Conservation (phyloP, 352 stramenopile genomes). For the Globisporangium barbulae region DNA sequence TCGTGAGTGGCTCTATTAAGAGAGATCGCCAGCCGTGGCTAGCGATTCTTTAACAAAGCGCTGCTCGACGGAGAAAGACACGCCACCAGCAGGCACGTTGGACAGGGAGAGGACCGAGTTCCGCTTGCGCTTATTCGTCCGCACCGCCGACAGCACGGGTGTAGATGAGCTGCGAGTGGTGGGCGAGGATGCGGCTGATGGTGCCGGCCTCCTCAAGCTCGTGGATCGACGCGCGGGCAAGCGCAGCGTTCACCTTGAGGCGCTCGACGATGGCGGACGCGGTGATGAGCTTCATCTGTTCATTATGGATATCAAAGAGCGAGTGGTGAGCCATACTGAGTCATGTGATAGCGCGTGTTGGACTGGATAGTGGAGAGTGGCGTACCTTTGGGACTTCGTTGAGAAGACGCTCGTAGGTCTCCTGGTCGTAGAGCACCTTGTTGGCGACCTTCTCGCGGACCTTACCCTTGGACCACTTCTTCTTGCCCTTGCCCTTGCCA, state of each 20-base stretch:
- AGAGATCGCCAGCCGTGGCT: background rate
- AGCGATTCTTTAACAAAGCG: background rate
- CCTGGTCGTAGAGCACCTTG: constrained; percentile 99
- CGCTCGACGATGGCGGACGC: constrained; percentile 98
- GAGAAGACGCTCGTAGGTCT: constrained; percentile 97
- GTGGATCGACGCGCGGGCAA: constrained; percentile 96
- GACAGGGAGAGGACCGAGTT: constrained; percentile 16
- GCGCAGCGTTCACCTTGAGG: constrained; percentile 98
- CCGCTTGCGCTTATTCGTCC: constrained; percentile 49
- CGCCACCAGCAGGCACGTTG: constrained; percentile 6
- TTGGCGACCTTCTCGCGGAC: constrained; percentile 99
- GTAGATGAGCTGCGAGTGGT: constrained; percentile 98
- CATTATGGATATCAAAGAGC: background rate
- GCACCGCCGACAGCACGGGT: constrained; percentile 90
- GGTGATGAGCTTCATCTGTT: constrained; percentile 99
- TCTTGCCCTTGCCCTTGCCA: constrained; percentile 98
- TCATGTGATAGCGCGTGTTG: background rate
- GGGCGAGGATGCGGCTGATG: constrained; percentile 94
- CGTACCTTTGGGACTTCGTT: constrained; percentile 96
- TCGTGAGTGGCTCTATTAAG: constrained; percentile 8
- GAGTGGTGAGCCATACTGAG: background rate
- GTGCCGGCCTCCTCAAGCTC: constrained; percentile 95
- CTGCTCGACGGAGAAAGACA: background rate
- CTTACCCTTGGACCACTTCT: constrained; percentile 99
- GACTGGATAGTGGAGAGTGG: background rate